A percentile compares a stretch with the other conserved stretches of the same genome.
Evolutionary conservation across 129 eudicot species (phyloP).

Genomic region (Flaveria linearis): DNA sequence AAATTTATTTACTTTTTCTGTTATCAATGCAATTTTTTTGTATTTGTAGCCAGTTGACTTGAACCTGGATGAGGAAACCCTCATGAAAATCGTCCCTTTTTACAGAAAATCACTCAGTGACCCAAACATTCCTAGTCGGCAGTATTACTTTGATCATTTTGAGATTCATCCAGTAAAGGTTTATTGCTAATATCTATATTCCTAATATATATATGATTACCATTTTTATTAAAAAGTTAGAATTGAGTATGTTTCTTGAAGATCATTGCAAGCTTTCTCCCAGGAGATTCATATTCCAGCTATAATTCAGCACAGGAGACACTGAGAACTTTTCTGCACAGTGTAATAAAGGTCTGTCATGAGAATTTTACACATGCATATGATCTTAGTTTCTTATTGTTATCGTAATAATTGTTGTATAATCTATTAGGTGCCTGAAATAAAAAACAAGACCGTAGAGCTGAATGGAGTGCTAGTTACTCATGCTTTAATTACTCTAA

Average conservation of each 20-base stretch:
- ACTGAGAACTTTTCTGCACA: slow-evolving; percentile 82
- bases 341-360: slow-evolving; percentile 81
- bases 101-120: slow-evolving; percentile 94
- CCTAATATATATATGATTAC: background rate
- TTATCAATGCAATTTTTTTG: slow-evolving; percentile 15
- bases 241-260: slow-evolving; percentile 39
- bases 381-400: slow-evolving; percentile 4
- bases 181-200: slow-evolving; percentile 17
- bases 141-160: slow-evolving; percentile 96
- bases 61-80: slow-evolving; percentile 95
- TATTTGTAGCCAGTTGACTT: slow-evolving; percentile 85
- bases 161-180: slow-evolving; percentile 99
- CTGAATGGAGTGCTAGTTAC: slow-evolving; percentile 96
- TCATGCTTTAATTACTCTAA: slow-evolving; percentile 84
- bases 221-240: slow-evolving; percentile 5
- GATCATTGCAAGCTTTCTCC: slow-evolving; percentile 96
- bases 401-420: slow-evolving; percentile 6
- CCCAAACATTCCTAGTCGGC: slow-evolving; percentile 71
- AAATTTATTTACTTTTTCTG: background rate
- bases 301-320: slow-evolving; percentile 89
- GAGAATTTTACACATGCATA: background rate
- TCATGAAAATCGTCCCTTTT: slow-evolving; percentile 89
- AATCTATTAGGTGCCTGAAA: slow-evolving; percentile 67
- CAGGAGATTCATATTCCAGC: slow-evolving; percentile 81
- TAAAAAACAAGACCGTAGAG: slow-evolving; percentile 73